A percentile compares a stretch with the other conserved stretches of the same genome.
These are phyloP conservation scores for Termitomyces sp. DNA, from an alignment of 768 basidiomycete genomes.

Conservation along the genomic window DNA sequence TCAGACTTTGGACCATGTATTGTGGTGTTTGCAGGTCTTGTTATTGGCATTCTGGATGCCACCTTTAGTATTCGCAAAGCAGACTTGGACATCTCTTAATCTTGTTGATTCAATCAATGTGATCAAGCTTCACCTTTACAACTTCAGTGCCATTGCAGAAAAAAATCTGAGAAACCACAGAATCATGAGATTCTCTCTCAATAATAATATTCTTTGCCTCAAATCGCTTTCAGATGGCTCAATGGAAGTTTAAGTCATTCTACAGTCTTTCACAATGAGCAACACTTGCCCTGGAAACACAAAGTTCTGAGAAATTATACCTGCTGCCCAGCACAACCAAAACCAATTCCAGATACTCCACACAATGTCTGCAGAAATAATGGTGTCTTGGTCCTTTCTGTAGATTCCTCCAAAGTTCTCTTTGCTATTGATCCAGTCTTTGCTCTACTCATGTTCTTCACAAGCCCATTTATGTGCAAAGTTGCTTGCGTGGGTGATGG, in stretches of 20 bases:
- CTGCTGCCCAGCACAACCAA: constrained; percentile 78
- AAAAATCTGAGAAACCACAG: constrained; percentile 66
- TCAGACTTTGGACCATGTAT: constrained; percentile 38
- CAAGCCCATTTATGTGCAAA: constrained; percentile 38
- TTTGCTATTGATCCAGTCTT: constrained; percentile 91
- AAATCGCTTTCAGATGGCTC: constrained; percentile 81
- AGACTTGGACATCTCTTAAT: constrained; percentile 63
- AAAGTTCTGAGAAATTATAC: constrained; percentile 92
- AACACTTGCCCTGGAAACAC: constrained; percentile 81
- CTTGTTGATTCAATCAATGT: constrained; percentile 63
- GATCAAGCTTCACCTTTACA: constrained; percentile 85
- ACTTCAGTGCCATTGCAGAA: constrained; percentile 50
- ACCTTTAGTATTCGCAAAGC: constrained; percentile 12
- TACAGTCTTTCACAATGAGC: constrained; percentile 89
- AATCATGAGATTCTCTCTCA: constrained; percentile 81
- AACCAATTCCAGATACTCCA: constrained; percentile 95
- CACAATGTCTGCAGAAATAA: constrained; percentile 61
- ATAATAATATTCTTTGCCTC: constrained; percentile 69
- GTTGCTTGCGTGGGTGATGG: constrained; percentile 4
- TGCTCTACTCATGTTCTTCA: constrained; percentile 82
- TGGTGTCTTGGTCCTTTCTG: constrained; percentile 64
- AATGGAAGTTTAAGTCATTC: constrained; percentile 76
- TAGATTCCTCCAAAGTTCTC: constrained; percentile 91
- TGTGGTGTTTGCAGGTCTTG: constrained; percentile 11
- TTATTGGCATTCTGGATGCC: constrained; percentile 14